phyloP scores from a whole-genome alignment of 129 eudicot genomes.

The Flaveria robusta region DNA sequence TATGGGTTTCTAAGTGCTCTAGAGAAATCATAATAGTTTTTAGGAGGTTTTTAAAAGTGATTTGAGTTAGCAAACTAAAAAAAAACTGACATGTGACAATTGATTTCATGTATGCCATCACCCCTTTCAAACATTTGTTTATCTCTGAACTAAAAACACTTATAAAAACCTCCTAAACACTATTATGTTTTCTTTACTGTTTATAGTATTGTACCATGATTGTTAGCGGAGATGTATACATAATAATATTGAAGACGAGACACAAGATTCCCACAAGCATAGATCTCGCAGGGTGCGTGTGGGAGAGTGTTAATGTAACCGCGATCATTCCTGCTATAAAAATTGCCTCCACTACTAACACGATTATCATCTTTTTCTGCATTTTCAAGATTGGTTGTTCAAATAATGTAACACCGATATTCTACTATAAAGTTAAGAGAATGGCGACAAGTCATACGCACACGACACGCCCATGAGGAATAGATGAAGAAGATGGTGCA shows the following conservation, averaged over 20 bases:
- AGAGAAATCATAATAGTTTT: too few relatives aligned
- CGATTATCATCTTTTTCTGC: slow-evolving; percentile 55
- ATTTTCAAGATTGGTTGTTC: background rate
- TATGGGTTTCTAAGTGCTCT: too few relatives aligned
- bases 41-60: too few relatives aligned
- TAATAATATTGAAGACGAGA: slow-evolving; percentile 55
- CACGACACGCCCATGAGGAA: slow-evolving; percentile 49
- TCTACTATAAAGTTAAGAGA: slow-evolving; percentile 6
- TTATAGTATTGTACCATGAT: slow-evolving; percentile 55
- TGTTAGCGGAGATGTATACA: slow-evolving; percentile 79
- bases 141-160: too few relatives aligned
- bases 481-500: slow-evolving; percentile 54
- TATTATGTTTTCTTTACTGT: too few relatives aligned
- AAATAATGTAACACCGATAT: too few relatives aligned
- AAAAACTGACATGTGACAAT: too few relatives aligned
- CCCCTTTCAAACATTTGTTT: too few relatives aligned
- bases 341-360: slow-evolving; percentile 37
- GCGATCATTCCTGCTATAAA: slow-evolving; percentile 41
- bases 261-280: slow-evolving; percentile 58
- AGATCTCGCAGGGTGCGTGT: slow-evolving; percentile 44
- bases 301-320: slow-evolving; percentile 40
- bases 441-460: slow-evolving; percentile 23
- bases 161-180: too few relatives aligned
- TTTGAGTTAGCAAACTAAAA: too few relatives aligned
- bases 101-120: too few relatives aligned